Conservation (phyloP, 345 rosid genomes). For the Orychophragmus violaceus region DNA sequence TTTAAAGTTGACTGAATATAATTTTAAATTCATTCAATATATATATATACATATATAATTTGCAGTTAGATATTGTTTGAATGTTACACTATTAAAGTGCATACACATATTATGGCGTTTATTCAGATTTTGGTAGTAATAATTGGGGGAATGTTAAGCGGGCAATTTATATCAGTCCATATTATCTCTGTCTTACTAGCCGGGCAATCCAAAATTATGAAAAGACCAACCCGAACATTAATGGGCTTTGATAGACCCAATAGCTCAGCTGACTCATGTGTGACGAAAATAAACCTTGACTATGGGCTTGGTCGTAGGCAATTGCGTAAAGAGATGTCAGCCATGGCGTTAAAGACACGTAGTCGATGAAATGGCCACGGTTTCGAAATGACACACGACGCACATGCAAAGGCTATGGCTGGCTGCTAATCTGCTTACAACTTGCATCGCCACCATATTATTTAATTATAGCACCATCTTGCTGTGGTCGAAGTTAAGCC, state of each 20-base stretch:
- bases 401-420: constrained; percentile 25
- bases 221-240: background rate
- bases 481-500: constrained; percentile 19
- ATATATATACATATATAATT: too few species aligned
- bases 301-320: background rate
- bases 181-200: too few species aligned
- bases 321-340: background rate
- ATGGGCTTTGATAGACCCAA: background rate
- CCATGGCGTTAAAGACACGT: constrained; percentile 13
- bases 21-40: too few species aligned
- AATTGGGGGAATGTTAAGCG: too few species aligned
- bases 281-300: background rate
- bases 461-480: background rate
- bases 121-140: too few species aligned
- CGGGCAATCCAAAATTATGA: background rate
- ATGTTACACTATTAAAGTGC: background rate
- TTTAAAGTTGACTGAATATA: too few species aligned
- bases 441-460: background rate
- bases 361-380: constrained; percentile 6
- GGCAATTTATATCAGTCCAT: too few species aligned
- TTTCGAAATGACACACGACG: constrained; percentile 2
- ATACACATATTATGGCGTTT: too few species aligned
- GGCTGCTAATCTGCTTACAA: background rate
- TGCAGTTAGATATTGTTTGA: background rate
- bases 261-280: background rate